Percentiles rank a stretch among this genome's conserved stretches.
phyloP scores from a whole-genome alignment of 441 rosid genomes.

The Jatropha multifida region DNA sequence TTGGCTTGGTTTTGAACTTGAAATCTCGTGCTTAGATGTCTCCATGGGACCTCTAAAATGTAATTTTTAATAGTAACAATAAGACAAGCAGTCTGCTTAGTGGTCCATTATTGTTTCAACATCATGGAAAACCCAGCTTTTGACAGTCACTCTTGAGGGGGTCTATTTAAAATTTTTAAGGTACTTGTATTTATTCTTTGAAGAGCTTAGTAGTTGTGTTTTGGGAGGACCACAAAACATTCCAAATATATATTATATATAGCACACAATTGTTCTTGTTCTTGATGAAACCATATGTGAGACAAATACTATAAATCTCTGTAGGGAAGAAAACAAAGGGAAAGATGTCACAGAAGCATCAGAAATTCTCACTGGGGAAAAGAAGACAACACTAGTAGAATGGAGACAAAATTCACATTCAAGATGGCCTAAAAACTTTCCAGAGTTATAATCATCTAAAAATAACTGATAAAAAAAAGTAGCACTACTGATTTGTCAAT shows the following conservation, averaged over 20 bases:
- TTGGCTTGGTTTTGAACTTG: background rate
- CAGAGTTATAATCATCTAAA: background rate
- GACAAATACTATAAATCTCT: constrained; percentile 7
- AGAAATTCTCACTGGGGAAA: background rate
- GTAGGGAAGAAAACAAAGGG: constrained; percentile 9
- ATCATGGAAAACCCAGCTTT: constrained; percentile 13
- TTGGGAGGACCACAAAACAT: constrained; percentile 16
- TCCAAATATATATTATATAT: background rate
- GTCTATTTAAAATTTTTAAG: constrained; percentile 11
- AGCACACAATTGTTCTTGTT: background rate
- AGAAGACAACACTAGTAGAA: constrained; percentile 6
- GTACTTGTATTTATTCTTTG: constrained; percentile 10
- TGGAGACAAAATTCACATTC: background rate
- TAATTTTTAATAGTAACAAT: background rate
- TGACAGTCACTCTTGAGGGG: constrained; percentile 17
- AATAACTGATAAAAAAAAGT: background rate
- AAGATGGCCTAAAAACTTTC: background rate
- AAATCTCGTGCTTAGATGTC: background rate
- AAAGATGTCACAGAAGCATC: constrained; percentile 9
- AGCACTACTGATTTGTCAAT: background rate
- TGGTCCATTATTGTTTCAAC: constrained; percentile 27
- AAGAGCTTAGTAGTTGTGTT: background rate
- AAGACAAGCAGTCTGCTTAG: background rate
- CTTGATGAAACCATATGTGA: background rate
- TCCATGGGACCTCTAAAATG: background rate